Conservation (phyloP, 805 yeast genomes). For the Candida taoyuanica region DNA sequence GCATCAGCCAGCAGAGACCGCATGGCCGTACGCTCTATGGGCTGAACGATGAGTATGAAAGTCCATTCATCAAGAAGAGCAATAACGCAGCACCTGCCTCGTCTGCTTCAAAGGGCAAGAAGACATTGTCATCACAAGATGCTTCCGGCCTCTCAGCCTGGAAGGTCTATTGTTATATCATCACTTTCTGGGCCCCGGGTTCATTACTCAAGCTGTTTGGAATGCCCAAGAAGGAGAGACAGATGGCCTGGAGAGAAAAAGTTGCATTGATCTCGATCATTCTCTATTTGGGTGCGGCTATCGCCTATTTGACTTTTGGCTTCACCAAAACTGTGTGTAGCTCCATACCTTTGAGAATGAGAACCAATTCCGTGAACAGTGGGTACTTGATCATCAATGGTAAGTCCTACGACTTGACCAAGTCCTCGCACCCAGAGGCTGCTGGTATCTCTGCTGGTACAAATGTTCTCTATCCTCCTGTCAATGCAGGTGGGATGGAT, state of each 20-base stretch:
- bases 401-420: conserved; percentile 64
- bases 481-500: conserved; percentile 83
- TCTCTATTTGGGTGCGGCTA: conserved; percentile 63
- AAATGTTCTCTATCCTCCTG: conserved; percentile 78
- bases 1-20: background rate
- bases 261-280: conserved; percentile 80
- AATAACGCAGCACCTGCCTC: conserved; percentile 4
- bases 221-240: conserved; percentile 72
- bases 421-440: conserved; percentile 76
- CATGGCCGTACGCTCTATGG: conserved; percentile 53
- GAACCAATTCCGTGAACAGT: conserved; percentile 51
- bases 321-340: conserved; percentile 79
- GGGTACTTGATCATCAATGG: conserved; percentile 79
- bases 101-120: conserved; percentile 3
- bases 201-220: conserved; percentile 70
- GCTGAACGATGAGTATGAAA: conserved; percentile 51
- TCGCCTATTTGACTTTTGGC: conserved; percentile 89
- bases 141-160: conserved; percentile 43
- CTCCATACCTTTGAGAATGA: conserved; percentile 42
- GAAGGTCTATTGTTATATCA: conserved; percentile 71
- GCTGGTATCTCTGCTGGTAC: conserved; percentile 69
- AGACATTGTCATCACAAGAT: conserved; percentile 7
- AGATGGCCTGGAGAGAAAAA: conserved; percentile 96
- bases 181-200: conserved; percentile 93
- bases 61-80: conserved; percentile 16